Conservation (phyloP, 2,329 filamentous ascomycete species). For the Pyricularia pennisetigena region DNA sequence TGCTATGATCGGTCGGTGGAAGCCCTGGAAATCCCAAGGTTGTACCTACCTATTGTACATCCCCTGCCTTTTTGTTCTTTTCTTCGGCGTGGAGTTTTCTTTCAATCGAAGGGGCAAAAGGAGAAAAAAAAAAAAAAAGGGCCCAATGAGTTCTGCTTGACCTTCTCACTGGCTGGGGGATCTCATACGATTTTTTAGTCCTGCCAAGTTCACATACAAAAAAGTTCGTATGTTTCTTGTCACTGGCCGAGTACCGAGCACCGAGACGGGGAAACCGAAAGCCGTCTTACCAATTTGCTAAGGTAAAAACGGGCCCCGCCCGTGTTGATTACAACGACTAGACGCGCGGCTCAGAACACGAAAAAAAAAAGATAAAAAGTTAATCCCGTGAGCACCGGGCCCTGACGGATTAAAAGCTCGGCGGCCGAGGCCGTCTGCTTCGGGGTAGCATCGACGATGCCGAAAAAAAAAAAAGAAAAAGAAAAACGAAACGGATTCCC, state of each 20-base stretch:
- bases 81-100: too few relatives aligned
- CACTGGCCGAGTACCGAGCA: background rate
- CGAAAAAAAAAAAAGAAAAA: too few relatives aligned
- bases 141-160: background rate
- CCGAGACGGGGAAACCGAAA: background rate
- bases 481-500: background rate
- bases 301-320: background rate
- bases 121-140: background rate
- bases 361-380: too few relatives aligned
- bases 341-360: background rate
- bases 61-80: too few relatives aligned
- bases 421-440: background rate
- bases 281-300: background rate
- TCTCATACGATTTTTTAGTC: background rate
- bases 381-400: too few relatives aligned
- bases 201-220: background rate
- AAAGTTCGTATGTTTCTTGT: background rate
- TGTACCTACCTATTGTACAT: background rate
- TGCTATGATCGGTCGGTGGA: background rate
- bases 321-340: background rate
- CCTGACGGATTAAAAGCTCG: background rate
- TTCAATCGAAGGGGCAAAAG: too few relatives aligned
- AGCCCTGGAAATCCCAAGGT: background rate
- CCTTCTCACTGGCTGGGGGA: background rate
- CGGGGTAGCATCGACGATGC: background rate